phyloP scores from a whole-genome alignment of 2,329 filamentous ascomycete species.

The Alternaria postmessia region DNA sequence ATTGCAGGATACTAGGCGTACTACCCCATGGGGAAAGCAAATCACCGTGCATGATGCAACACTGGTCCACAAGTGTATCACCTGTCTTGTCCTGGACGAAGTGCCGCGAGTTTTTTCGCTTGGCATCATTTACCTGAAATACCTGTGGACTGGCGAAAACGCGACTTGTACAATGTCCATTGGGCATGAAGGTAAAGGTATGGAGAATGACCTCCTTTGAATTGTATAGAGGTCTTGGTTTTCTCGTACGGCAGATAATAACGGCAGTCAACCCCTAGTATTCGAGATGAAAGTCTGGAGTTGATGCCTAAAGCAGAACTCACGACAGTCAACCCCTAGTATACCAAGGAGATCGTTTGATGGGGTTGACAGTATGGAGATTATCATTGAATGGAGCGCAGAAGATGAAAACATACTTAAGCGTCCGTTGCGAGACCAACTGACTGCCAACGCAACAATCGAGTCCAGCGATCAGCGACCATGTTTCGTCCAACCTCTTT shows the following conservation, averaged over 20 bases:
- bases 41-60: background rate
- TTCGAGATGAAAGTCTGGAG: too few species aligned
- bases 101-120: slow-evolving; percentile 1
- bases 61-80: background rate
- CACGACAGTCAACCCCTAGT: background rate
- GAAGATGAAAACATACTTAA: slow-evolving; percentile 7
- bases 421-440: background rate
- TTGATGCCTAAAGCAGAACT: too few species aligned
- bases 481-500: slow-evolving; percentile 20
- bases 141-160: background rate
- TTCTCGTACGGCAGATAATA: background rate
- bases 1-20: background rate
- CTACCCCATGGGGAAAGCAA: slow-evolving; percentile 4
- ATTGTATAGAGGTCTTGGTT: slow-evolving; percentile 7
- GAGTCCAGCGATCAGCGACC: background rate
- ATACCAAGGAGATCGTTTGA: background rate
- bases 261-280: background rate
- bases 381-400: background rate
- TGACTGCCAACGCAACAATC: too few species aligned
- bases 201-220: background rate
- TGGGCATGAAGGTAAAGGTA: background rate
- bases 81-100: background rate
- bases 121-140: slow-evolving; percentile 12
- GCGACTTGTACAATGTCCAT: background rate
- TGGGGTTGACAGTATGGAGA: background rate